Conservation (phyloP, 1,139 yeast species). For the Candida frijolesensis region DNA sequence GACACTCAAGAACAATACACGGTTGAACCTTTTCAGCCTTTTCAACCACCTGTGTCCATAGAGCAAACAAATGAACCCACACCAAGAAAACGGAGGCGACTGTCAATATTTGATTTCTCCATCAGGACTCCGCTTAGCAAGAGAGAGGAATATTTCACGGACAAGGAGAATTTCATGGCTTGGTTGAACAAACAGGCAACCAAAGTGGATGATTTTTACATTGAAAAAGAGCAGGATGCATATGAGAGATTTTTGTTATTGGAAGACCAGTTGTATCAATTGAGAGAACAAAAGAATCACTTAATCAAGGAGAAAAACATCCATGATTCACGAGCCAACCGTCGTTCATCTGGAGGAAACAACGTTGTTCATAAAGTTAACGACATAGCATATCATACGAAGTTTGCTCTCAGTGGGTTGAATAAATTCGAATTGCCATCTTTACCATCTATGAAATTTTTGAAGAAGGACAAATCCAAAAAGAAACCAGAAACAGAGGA, state of each 20-base stretch:
- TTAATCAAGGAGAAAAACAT: constrained; percentile 18
- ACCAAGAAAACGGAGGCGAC: constrained; percentile 7
- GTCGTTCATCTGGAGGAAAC: constrained; percentile 9
- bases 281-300: constrained; percentile 53
- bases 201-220: constrained; percentile 64
- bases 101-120: constrained; percentile 26
- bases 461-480: constrained; percentile 24
- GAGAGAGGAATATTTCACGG: constrained; percentile 26
- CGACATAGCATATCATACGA: constrained; percentile 37
- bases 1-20: constrained; percentile 9
- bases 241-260: constrained; percentile 61
- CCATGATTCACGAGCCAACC: constrained; percentile 12
- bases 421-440: constrained; percentile 58
- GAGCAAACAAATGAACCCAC: neutral
- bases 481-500: constrained; percentile 9
- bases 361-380: constrained; percentile 26
- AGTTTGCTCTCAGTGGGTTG: constrained; percentile 33
- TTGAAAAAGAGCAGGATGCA: constrained; percentile 60
- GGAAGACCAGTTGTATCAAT: constrained; percentile 67
- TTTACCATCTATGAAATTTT: constrained; percentile 52
- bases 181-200: constrained; percentile 65
- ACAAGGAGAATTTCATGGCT: constrained; percentile 47
- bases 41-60: constrained; percentile 2
- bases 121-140: constrained; percentile 17
- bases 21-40: constrained; percentile 2